Percentiles rank a stretch among this genome's conserved stretches.
Evolutionary conservation across 768 basidiomycete genomes (phyloP).

Genomic region (Boletus speciosus): DNA sequence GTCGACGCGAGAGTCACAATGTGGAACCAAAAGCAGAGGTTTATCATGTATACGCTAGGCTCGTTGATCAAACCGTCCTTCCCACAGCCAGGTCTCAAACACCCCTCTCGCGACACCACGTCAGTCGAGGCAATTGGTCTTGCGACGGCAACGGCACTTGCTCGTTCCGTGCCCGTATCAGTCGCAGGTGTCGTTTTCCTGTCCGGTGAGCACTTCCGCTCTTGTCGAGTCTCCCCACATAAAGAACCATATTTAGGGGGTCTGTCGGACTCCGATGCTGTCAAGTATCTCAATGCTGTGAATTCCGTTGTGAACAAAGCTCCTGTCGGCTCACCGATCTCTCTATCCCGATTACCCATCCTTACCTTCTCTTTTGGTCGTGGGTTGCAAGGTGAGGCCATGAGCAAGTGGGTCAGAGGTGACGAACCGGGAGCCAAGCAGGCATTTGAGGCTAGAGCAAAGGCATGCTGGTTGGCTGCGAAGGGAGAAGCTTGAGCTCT

Average conservation of each 20-base stretch:
- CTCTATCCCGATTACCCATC: slow-evolving; percentile 39
- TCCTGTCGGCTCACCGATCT: slow-evolving; percentile 27
- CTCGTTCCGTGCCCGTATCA: slow-evolving; percentile 43
- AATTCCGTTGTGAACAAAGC: slow-evolving; percentile 39
- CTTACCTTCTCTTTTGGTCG: slow-evolving; percentile 50
- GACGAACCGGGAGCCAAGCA: slow-evolving; percentile 40
- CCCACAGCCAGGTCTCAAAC: slow-evolving; percentile 46
- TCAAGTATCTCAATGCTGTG: slow-evolving; percentile 39
- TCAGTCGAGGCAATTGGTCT: slow-evolving; percentile 42
- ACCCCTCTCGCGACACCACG: slow-evolving; percentile 35
- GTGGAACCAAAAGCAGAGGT: background rate
- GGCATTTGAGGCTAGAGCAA: slow-evolving; percentile 41
- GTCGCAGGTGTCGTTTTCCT: slow-evolving; percentile 50
- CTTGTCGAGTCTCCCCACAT: background rate
- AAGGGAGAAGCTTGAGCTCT: slow-evolving; percentile 29
- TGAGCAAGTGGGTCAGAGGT: slow-evolving; percentile 44
- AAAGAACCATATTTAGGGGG: slow-evolving; percentile 33
- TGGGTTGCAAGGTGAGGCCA: slow-evolving; percentile 48
- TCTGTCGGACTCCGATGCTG: slow-evolving; percentile 39
- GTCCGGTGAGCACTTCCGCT: slow-evolving; percentile 35
- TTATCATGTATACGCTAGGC: slow-evolving; percentile 27
- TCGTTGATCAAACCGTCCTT: slow-evolving; percentile 52
- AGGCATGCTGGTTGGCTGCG: slow-evolving; percentile 41
- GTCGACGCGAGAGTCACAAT: background rate
- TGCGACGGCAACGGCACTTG: slow-evolving; percentile 44